Evolutionary conservation across 306 rosid genomes (phyloP), one percentile per base, ranked within the genome.

Genomic region (Corylus americana): DNA sequence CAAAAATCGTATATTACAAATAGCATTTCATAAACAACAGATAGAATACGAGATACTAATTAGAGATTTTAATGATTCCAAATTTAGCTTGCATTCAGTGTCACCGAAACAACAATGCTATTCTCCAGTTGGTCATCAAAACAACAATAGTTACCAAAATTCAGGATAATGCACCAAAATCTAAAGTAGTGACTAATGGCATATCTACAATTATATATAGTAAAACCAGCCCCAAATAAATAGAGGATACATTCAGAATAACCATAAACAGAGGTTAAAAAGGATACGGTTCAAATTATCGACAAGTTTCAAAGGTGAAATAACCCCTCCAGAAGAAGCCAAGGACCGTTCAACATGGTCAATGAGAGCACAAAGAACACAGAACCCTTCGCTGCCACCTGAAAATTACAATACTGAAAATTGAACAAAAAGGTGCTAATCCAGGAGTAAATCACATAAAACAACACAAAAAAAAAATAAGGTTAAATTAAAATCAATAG

Each of bases 271-370:
- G 45, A 35, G 11, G 8, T 4, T 8, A 7, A 71, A 83, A 85
- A 91, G 98, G 98, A 95, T 95, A 95, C 96, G 0, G 31, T 48
- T 86, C 90, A 95, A 82, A 81, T 95, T 90, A 29, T 90, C 22
- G 31, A 91, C 97, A 39, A 95, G 81, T 64, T 61, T 83, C 8
- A 9, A 17, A 11, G 99, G 99, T 22, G 91, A 83, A 44, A 93
- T 18, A 61, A 62, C 14, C 22, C 81, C 70, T 76, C 97, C 96
- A 9, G 88, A 51, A 63, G 83, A 59, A 7, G 75, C 66, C n/a
- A 95, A 61, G 29, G 99, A 90, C 55, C 29, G 39, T 16, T 79
- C 85, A 71, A 93, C 53, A 45, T 88, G 98, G 3, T 76, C 77
- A 27, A 83, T 83, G n/a, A 95, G 81, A 66, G 88, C 87, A 84